phyloP scores from a whole-genome alignment of 176 grass and related monocot genomes.

The Pontederia crassipes region DNA sequence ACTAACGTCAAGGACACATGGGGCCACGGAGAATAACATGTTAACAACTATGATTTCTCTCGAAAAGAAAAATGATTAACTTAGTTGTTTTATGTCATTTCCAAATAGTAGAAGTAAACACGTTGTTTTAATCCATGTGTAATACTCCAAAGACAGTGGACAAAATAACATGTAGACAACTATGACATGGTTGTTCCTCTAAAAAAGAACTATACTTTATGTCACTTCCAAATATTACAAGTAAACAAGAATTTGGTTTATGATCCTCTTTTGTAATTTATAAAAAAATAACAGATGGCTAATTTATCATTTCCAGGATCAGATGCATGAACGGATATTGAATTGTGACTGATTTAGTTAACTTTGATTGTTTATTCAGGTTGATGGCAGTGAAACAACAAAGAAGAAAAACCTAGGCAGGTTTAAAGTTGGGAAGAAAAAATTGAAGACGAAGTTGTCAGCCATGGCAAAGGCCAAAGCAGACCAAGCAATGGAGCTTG shows the following conservation, averaged over 20 bases:
- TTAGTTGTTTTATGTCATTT: too few relatives aligned
- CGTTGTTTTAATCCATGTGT: not conserved
- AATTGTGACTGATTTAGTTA: too few relatives aligned
- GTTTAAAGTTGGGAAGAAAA: constrained; percentile 85
- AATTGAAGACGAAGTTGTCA: constrained; percentile 74
- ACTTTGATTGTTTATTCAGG: constrained; percentile 22
- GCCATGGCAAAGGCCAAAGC: constrained; percentile 63
- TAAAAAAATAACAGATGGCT: not conserved
- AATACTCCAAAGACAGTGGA: not conserved
- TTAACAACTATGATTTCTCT: not conserved
- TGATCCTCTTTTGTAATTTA: too few relatives aligned
- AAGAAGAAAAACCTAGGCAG: constrained; percentile 27
- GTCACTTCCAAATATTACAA: too few relatives aligned
- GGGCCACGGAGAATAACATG: too few relatives aligned
- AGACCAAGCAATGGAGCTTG: constrained; percentile 67
- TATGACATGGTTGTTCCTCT: too few relatives aligned
- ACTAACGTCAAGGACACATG: too few relatives aligned
- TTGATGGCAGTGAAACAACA: constrained; percentile 50
- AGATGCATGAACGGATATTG: not conserved
- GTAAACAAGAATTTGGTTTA: too few relatives aligned
- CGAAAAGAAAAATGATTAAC: too few relatives aligned
- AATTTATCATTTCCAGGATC: not conserved
- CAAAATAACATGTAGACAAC: not conserved
- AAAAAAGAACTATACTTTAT: too few relatives aligned
- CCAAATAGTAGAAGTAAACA: too few relatives aligned